Conservation (phyloP, 1,284 basidiomycete genomes). For the Psilocybe mexicana region DNA sequence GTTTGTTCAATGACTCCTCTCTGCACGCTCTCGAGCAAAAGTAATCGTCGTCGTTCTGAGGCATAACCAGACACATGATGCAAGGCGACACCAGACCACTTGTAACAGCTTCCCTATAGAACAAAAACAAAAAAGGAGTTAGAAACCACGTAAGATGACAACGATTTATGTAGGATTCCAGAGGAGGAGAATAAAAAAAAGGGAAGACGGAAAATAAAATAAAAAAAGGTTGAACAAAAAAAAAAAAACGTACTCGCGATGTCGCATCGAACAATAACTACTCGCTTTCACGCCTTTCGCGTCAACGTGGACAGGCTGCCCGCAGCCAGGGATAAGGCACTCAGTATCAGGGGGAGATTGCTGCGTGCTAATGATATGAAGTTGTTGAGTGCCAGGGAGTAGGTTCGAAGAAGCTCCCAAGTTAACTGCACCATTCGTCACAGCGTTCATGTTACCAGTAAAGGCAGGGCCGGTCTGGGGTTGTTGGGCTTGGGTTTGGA, state of each 20-base stretch:
- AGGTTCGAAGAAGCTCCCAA: constrained; percentile 21
- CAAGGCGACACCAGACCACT: constrained; percentile 46
- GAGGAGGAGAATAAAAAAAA: not conserved
- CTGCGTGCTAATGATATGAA: constrained; percentile 29
- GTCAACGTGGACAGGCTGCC: constrained; percentile 49
- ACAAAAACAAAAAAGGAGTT: not conserved
- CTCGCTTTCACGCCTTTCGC: constrained; percentile 42
- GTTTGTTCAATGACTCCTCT: constrained; percentile 49
- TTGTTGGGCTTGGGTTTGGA: not conserved
- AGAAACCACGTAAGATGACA: not conserved
- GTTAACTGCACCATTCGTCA: constrained; percentile 26
- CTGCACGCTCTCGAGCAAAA: constrained; percentile 51
- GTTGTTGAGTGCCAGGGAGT: constrained; percentile 27
- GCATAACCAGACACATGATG: constrained; percentile 52
- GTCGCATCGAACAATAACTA: constrained; percentile 51
- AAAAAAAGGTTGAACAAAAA: not conserved
- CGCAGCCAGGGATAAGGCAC: constrained; percentile 52
- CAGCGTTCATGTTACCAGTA: constrained; percentile 6
- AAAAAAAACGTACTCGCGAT: constrained; percentile 46
- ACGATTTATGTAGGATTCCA: not conserved
- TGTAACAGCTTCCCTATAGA: constrained; percentile 46
- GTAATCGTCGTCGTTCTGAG: constrained; percentile 52
- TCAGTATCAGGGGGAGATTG: constrained; percentile 34
- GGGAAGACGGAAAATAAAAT: no score
- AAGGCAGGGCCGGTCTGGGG: constrained; percentile 1